These are phyloP conservation scores for Filobasidium uniguttulatum DNA, from an alignment of 1,284 basidiomycete genomes.

Conservation along the genomic window DNA sequence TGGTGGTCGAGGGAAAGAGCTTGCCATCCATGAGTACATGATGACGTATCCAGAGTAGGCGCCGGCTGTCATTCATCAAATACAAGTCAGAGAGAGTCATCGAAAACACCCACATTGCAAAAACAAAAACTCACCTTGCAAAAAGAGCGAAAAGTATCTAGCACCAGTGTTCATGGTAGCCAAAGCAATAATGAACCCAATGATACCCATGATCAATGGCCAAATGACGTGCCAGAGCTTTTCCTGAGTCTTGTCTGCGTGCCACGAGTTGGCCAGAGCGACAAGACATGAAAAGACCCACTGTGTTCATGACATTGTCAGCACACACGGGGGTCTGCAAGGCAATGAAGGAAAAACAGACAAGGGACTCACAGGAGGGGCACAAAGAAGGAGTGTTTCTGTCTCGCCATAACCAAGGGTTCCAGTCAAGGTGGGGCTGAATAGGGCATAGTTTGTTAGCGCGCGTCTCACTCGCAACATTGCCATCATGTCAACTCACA, in stretches of 20 bases:
- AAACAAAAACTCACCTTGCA: conserved; percentile 37
- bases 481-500: conserved; percentile 50
- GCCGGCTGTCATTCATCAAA: conserved; percentile 15
- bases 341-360: too few relatives aligned
- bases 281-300: conserved; percentile 54
- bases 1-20: conserved; percentile 30
- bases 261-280: conserved; percentile 47
- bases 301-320: too few relatives aligned
- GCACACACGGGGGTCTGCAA: too few relatives aligned
- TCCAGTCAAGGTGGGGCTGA: conserved; percentile 42
- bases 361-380: background rate
- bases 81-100: too few relatives aligned
- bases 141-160: conserved; percentile 34
- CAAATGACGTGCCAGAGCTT: conserved; percentile 46
- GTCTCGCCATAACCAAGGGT: conserved; percentile 54
- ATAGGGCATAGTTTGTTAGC: conserved; percentile 29
- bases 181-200: conserved; percentile 31
- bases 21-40: conserved; percentile 42
- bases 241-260: conserved; percentile 47
- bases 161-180: conserved; percentile 26
- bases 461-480: conserved; percentile 3
- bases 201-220: conserved; percentile 37
- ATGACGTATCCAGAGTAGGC: conserved; percentile 25
- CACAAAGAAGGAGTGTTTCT: background rate
- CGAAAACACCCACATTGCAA: too few relatives aligned